Percentiles rank a stretch among this genome's conserved stretches.
phyloP scores from a whole-genome alignment of 768 basidiomycete genomes.

The Neoboletus brunneissimus region DNA sequence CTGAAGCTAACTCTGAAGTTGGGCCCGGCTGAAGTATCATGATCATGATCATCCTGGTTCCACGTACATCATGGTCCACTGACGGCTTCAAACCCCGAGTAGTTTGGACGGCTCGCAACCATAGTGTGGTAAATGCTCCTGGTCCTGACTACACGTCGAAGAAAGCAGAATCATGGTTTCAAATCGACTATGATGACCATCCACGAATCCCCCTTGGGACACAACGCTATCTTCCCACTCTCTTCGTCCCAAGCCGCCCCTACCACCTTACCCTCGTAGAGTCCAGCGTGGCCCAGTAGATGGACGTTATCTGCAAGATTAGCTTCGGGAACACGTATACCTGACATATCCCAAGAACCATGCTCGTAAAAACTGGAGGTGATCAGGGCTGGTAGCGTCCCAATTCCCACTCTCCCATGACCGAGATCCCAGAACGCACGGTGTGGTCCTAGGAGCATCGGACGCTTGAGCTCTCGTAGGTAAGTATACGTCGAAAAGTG shows the following conservation, averaged over 20 bases:
- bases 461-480: not conserved
- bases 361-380: not conserved
- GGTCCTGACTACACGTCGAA: no score
- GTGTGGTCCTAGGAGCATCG: not conserved
- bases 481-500: constrained; percentile 12
- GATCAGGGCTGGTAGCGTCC: not conserved
- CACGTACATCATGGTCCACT: no score
- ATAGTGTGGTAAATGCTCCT: no score
- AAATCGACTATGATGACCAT: not conserved
- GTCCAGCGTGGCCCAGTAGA: not conserved
- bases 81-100: no score
- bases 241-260: not conserved
- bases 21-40: no score
- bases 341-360: not conserved
- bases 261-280: not conserved
- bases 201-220: not conserved
- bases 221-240: not conserved
- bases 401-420: not conserved
- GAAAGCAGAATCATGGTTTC: not conserved
- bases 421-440: not conserved
- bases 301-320: not conserved
- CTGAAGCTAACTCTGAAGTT: no score
- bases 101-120: no score
- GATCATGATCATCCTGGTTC: no score
- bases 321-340: not conserved